Percentiles rank a stretch among this genome's conserved stretches.
phyloP scores from a whole-genome alignment of 2,329 filamentous ascomycete species.

The Phaeoacremonium minimum region DNA sequence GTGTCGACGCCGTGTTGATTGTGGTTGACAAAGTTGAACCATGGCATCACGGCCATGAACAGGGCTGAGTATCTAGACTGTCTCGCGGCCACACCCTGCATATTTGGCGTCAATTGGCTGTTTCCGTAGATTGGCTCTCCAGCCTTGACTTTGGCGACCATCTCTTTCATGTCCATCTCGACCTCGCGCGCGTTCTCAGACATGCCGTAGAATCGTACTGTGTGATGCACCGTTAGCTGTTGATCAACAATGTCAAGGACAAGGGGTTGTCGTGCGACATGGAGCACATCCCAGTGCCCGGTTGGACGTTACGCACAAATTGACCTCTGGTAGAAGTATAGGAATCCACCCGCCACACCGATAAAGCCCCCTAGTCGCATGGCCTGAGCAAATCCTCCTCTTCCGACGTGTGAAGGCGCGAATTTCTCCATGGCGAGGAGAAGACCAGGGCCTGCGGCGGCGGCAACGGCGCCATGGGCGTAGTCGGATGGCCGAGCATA shows the following conservation, averaged over 20 bases:
- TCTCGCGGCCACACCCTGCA: constrained; percentile 88
- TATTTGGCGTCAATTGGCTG: constrained; percentile 73
- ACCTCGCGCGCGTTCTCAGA: constrained; percentile 88
- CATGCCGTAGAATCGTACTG: constrained; percentile 94
- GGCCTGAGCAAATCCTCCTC: constrained; percentile 74
- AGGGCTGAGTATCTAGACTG: constrained; percentile 90
- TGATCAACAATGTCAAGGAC: constrained; percentile 5
- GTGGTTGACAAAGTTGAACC: constrained; percentile 99
- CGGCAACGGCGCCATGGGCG: constrained; percentile 61
- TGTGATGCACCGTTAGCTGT: no score
- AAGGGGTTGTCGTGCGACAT: no score
- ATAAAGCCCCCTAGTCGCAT: constrained; percentile 76
- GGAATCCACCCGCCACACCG: constrained; percentile 72
- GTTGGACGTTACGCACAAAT: constrained; percentile 58
- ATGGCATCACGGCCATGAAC: constrained; percentile 80
- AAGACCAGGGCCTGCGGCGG: constrained; percentile 67
- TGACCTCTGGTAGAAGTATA: constrained; percentile 82
- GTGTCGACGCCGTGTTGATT: constrained; percentile 94
- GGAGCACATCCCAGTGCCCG: background rate
- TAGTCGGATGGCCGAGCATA: constrained; percentile 90
- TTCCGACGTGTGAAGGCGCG: constrained; percentile 79
- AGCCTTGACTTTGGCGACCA: constrained; percentile 93
- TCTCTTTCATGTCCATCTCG: constrained; percentile 96
- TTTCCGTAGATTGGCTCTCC: constrained; percentile 87
- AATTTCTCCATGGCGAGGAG: constrained; percentile 80